Evolutionary conservation across 306 rosid genomes (phyloP), one percentile per base, ranked within the genome.

Genomic region (Casuarina glauca): DNA sequence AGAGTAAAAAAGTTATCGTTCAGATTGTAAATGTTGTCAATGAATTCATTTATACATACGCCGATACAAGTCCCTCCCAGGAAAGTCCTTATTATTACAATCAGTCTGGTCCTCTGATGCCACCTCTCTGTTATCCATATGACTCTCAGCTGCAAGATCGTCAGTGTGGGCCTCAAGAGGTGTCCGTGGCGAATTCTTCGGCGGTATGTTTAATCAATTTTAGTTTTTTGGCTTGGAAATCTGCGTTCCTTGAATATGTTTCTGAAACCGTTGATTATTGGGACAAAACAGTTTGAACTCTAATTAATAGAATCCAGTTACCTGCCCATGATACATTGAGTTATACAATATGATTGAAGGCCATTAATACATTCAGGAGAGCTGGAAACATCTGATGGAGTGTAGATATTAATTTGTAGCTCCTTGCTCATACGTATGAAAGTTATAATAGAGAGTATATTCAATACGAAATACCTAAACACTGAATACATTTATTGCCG

Each of bases 21-120:
- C 90, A 88, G 62, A 91, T 93, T 64, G 97, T 91, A 4, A 87
- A 44, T 6, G 91, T 93, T 15, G 97, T 91, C 44, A 86, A 93
- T 75, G 69, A 72, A 35, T 93, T 89, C 84, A 78, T 93, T 79
- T 88, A 93, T 72, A 80, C 71, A 79, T 78, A 80, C 36, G 98
- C 97, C 53, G 86, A 93, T 78, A 82, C 92, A 12, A 74, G 85
- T 78, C 88, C 93, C 46, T 43, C 87, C 38, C 44, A 51, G 26
- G 85, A 82, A 0, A 51, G 53, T 60, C 54, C 83, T 1, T 81
- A 80, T 76, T 87, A 84, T 81, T 85, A 87, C 86, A 93, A 93
- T 81, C 98, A 93, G 73, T 89, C 97, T 1, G 98, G 98, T 70
- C 98, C 95, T 71, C 63, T 68, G 19, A 90, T 93, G 92, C 98